Evolutionary conservation across 1,139 yeast genomes (phyloP).

Genomic region (Taphrina wiesneri): DNA sequence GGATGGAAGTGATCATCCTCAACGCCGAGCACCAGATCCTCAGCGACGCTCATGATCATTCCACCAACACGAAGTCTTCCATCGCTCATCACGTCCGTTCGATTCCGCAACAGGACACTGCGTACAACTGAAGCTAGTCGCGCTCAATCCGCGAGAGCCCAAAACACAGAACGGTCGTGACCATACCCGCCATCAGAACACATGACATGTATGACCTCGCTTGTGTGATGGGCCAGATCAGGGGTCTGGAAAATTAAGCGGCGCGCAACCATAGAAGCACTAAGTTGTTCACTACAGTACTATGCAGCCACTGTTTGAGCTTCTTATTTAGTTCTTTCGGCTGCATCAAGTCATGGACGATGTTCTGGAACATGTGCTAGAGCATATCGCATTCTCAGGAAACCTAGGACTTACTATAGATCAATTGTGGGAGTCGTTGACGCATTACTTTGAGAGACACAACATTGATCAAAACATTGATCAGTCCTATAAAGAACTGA

Average conservation of each 20-base stretch:
- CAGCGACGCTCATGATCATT: not conserved
- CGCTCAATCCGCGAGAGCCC: not conserved
- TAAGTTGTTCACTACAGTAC: no score
- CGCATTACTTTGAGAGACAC: not conserved
- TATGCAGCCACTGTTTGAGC: not conserved
- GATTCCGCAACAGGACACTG: not conserved
- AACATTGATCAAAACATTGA: not conserved
- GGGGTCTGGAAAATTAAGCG: not conserved
- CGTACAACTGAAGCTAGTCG: not conserved
- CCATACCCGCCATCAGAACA: no score
- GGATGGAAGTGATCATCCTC: no score
- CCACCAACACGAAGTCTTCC: no score
- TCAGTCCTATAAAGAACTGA: constrained; percentile 6
- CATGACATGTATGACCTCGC: no score
- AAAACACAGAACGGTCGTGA: not conserved
- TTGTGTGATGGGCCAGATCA: not conserved
- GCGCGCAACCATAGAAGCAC: no score
- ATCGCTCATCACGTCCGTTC: no score
- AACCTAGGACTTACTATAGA: not conserved
- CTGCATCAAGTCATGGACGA: constrained; percentile 15
- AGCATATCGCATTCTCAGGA: constrained; percentile 24
- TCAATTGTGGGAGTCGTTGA: constrained; percentile 3
- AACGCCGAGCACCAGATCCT: no score
- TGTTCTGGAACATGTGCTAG: constrained; percentile 11
- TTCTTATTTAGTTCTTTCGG: not conserved